A percentile compares a stretch with the other conserved stretches of the same genome.
These are phyloP conservation scores for Wallacemonas rigidus DNA, from an alignment of 208 protist genomes.

Conservation along the genomic window DNA sequence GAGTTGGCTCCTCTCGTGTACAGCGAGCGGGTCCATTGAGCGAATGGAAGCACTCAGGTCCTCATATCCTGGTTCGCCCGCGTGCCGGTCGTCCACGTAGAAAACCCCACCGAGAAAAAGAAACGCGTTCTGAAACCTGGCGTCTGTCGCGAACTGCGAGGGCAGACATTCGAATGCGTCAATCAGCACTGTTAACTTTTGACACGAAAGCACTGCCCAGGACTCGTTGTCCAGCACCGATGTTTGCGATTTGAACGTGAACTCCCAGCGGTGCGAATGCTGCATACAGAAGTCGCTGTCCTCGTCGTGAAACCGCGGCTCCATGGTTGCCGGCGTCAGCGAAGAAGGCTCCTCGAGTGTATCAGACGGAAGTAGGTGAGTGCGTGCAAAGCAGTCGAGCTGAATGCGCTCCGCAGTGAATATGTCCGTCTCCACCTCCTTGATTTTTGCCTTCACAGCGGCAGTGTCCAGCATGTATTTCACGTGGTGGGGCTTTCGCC, in stretches of 20 bases:
- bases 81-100: conserved; percentile 82
- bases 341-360: conserved; percentile 1
- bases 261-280: conserved; percentile 83
- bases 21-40: conserved; percentile 31
- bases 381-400: conserved; percentile 31
- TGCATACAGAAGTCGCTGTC: conserved; percentile 70
- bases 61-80: conserved; percentile 41
- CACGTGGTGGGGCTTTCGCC: conserved; percentile 35
- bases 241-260: conserved; percentile 42
- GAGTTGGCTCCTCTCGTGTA: not conserved
- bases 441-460: conserved; percentile 34
- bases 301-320: conserved; percentile 34
- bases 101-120: conserved; percentile 83
- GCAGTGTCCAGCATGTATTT: conserved; percentile 65
- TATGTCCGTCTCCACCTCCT: conserved; percentile 22
- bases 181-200: conserved; percentile 67
- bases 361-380: conserved; percentile 7
- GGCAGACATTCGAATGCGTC: conserved; percentile 68
- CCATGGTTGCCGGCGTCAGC: conserved; percentile 32
- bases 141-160: conserved; percentile 13
- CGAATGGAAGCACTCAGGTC: conserved; percentile 64
- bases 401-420: conserved; percentile 26
- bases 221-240: conserved; percentile 42
- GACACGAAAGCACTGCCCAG: conserved; percentile 80
- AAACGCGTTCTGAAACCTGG: conserved; percentile 56